phyloP scores from a whole-genome alignment of 2,329 filamentous ascomycete genomes.

The Thermomyces lanuginosus region DNA sequence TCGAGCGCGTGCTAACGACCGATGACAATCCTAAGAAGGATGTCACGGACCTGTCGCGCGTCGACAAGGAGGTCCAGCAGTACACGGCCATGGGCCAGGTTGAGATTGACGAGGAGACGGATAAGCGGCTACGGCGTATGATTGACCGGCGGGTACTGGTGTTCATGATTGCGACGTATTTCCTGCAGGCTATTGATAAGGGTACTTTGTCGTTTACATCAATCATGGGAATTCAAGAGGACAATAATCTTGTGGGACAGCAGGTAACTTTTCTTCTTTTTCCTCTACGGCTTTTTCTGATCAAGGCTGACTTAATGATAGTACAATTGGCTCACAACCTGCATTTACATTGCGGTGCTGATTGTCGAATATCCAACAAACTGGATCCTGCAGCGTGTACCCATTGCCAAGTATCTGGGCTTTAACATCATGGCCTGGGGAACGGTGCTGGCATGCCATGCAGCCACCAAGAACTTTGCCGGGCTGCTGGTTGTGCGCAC shows the following conservation, averaged over 20 bases:
- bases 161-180: slow-evolving; percentile 60
- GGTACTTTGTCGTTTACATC: slow-evolving; percentile 27
- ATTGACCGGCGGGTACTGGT: slow-evolving; percentile 52
- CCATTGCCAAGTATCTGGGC: slow-evolving; percentile 50
- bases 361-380: slow-evolving; percentile 59
- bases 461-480: slow-evolving; percentile 44
- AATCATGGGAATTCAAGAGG: slow-evolving; percentile 27
- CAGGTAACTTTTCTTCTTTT: slow-evolving; percentile 1
- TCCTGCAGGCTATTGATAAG: slow-evolving; percentile 40
- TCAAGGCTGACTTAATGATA: slow-evolving; percentile 14
- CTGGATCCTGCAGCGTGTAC: slow-evolving; percentile 46
- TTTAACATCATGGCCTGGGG: slow-evolving; percentile 52
- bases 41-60: slow-evolving; percentile 18
- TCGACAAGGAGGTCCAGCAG: slow-evolving; percentile 55
- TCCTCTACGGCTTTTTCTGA: slow-evolving; percentile 10
- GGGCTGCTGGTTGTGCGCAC: slow-evolving; percentile 46
- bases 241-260: slow-evolving; percentile 28
- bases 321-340: slow-evolving; percentile 57
- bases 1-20: no score
- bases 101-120: slow-evolving; percentile 43
- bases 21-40: no score
- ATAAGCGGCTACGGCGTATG: slow-evolving; percentile 43
- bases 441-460: slow-evolving; percentile 41
- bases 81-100: slow-evolving; percentile 45
- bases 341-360: slow-evolving; percentile 57